Evolutionary conservation across 805 yeast species (phyloP), one percentile per base, ranked within the genome.

Genomic region (Candida takata): DNA sequence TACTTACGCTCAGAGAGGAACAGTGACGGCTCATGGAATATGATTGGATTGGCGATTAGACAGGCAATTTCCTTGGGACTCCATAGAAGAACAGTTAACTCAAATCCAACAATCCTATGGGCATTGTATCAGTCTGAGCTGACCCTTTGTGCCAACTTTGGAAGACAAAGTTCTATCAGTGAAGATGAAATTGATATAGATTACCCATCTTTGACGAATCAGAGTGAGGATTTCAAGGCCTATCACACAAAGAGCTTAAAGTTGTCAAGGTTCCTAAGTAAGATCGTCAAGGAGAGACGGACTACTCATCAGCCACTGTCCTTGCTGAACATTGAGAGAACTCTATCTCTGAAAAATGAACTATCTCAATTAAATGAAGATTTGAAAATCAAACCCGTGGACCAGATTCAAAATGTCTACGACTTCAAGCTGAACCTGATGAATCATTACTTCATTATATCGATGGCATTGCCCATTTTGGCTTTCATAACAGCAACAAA

Each of bases 31-130:
- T 70, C 72, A 0, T 71, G 70, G 61, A 64, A 68, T 41, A 41
- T 71, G 31, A 52, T 69, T 49, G 69, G 70, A 29, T 39, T 68
- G 30, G 74, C 75, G 7, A 59, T 68, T 1, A 55, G 70, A 34
- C 76, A 71, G 48, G 62, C 70, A 1, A 58, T 64, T 20, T 60
- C 72, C n/a, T 48, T 70, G n/a, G 76, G 76, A 1, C 48, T 69
- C 3, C 73, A 70, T 45, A 55, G 68, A 34, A 60, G 55, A 31
- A 35, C 30, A 7, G 12, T 32, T 8, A 29, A 31, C 13, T 34
- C 43, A 13, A 27, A 33, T 4, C 16, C 49, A 6, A 59, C 54
- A 30, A 34, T 55, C 3, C 52, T 57, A 37, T 70, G 75, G 74
- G 55, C 73, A 1, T 36, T 70, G 21, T 60, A 65, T 27, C 67